These are phyloP conservation scores for Debaryomyces coudertii DNA, from an alignment of 1,139 yeast species.

Conservation along the genomic window DNA sequence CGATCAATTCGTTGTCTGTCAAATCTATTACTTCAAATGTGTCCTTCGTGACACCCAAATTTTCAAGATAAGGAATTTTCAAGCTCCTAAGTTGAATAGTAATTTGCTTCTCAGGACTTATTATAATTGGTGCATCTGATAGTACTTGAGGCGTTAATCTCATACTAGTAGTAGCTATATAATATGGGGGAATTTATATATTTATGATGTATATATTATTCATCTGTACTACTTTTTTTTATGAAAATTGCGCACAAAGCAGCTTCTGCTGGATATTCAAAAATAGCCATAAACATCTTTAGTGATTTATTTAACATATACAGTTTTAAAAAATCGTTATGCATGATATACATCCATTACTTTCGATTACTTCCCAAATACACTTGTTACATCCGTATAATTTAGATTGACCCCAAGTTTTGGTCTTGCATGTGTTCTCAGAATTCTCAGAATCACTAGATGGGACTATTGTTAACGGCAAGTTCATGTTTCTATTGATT, in stretches of 20 bases:
- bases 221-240: not conserved
- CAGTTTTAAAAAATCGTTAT: constrained; percentile 19
- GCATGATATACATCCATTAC: constrained; percentile 37
- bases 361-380: constrained; percentile 57
- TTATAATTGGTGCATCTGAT: constrained; percentile 33
- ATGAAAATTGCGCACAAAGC: not conserved
- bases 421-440: constrained; percentile 16
- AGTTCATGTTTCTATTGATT: constrained; percentile 4
- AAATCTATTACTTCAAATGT: constrained; percentile 61
- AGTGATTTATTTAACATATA: not conserved
- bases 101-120: constrained; percentile 41
- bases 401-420: constrained; percentile 58
- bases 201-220: not conserved
- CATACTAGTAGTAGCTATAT: constrained; percentile 23
- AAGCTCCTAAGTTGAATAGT: constrained; percentile 41
- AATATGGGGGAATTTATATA: not conserved
- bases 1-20: constrained; percentile 63
- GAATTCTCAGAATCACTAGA: constrained; percentile 16
- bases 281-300: not conserved
- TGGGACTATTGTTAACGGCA: constrained; percentile 9
- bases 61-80: constrained; percentile 39
- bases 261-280: not conserved
- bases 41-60: constrained; percentile 36
- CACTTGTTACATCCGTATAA: constrained; percentile 48
- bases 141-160: constrained; percentile 41